These are phyloP conservation scores for Hyphopichia burtonii DNA, from an alignment of 1,139 yeast genomes.

Conservation along the genomic window DNA sequence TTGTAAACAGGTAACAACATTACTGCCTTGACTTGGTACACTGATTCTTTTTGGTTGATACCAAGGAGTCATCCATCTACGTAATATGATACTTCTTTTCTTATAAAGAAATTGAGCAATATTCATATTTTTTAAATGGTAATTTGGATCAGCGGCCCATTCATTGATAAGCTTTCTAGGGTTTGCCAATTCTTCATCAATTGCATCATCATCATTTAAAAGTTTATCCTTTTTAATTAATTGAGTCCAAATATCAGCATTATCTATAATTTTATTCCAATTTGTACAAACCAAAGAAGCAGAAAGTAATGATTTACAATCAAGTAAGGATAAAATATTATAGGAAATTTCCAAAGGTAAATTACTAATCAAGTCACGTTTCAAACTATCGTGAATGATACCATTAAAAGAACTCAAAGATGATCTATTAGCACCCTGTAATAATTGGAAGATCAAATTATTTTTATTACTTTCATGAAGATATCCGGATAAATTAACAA, in stretches of 20 bases:
- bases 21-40: slow-evolving; percentile 66
- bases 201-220: slow-evolving; percentile 37
- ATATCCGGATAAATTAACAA: slow-evolving; percentile 33
- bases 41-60: slow-evolving; percentile 70
- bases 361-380: slow-evolving; percentile 67
- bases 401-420: slow-evolving; percentile 68
- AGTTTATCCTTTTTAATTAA: slow-evolving; percentile 55
- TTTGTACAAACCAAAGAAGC: slow-evolving; percentile 64
- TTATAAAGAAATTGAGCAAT: slow-evolving; percentile 60
- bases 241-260: slow-evolving; percentile 60
- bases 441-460: slow-evolving; percentile 56
- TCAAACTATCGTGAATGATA: slow-evolving; percentile 57
- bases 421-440: slow-evolving; percentile 64
- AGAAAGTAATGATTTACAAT: slow-evolving; percentile 59
- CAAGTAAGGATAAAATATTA: slow-evolving; percentile 66
- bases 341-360: slow-evolving; percentile 79
- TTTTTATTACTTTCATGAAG: slow-evolving; percentile 40
- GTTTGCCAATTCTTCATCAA: slow-evolving; percentile 32
- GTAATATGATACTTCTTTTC: slow-evolving; percentile 60
- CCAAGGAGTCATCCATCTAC: slow-evolving; percentile 80
- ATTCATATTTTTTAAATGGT: slow-evolving; percentile 18
- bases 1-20: slow-evolving; percentile 91
- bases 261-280: slow-evolving; percentile 68
- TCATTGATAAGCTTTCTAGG: slow-evolving; percentile 29
- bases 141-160: slow-evolving; percentile 24